phyloP scores from a whole-genome alignment of 352 stramenopile species.

The Elongisporangium prolatum region DNA sequence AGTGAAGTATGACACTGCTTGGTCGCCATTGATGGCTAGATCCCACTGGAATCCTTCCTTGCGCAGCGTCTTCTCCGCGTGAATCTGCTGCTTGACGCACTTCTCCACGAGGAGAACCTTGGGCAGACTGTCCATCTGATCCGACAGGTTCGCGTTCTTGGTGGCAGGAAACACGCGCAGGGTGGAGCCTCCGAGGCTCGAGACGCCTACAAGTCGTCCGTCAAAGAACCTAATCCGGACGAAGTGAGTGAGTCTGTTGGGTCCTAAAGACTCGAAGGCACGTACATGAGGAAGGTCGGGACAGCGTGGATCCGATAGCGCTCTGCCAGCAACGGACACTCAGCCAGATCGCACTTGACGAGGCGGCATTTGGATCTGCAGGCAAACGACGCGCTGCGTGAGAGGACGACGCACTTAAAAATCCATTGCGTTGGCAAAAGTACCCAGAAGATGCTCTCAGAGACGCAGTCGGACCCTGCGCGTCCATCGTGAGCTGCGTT shows the following conservation, averaged over 20 bases:
- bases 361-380: conserved; percentile 38
- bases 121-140: conserved; percentile 50
- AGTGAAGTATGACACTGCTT: conserved; percentile 45
- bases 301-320: conserved; percentile 64
- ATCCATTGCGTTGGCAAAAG: background rate
- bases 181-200: conserved; percentile 47
- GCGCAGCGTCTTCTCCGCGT: conserved; percentile 48
- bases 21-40: conserved; percentile 50
- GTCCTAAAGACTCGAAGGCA: background rate
- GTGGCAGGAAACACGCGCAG: conserved; percentile 50
- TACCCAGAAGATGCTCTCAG: background rate
- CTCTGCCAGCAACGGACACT: conserved; percentile 47
- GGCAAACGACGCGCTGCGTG: background rate
- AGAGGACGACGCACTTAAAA: background rate
- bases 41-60: conserved; percentile 72
- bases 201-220: conserved; percentile 46
- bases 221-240: conserved; percentile 69
- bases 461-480: background rate
- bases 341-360: conserved; percentile 71
- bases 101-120: conserved; percentile 59
- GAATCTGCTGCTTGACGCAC: conserved; percentile 47
- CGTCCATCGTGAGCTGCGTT: conserved; percentile 17
- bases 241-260: background rate
- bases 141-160: conserved; percentile 53
- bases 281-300: conserved; percentile 74